Evolutionary conservation across 768 basidiomycete species (phyloP), one percentile per base, ranked within the genome.

Genomic region (Mycena filopes): DNA sequence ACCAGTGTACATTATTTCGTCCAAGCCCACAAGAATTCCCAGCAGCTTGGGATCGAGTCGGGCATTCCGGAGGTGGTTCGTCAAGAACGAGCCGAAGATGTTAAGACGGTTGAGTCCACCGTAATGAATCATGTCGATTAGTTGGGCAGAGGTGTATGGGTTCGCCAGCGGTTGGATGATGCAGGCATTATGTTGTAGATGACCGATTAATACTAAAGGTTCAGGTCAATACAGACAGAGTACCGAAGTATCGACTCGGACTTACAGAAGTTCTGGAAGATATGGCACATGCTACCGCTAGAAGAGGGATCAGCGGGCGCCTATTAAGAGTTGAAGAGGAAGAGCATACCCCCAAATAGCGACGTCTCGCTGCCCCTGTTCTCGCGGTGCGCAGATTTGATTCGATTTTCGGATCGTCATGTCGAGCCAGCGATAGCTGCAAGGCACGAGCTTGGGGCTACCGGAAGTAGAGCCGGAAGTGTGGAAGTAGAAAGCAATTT

Each of bases 241-340:
- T 68, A 74, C 72, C 60, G 71, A 36, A 61, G 60, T 56, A 58
- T 55, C 58, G 48, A 51, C 16, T 40, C 60, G 51, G 70, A 80
- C 89, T 81, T 77, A 91, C 90, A 88, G 83, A 88, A 91, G 43
- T 84, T 86, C 76, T 93, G 90, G 29, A 78, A 92, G 65, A 93
- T 93, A 77, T 93, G 92, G 73, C 89, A 92, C 90, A 93, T 90
- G 81, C 89, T 90, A 61, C 92, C 91, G 82, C 91, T 92, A 79
- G 58, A 70, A 74, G 65, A 51, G 70, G 68, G 63, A 67, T 78
- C 72, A 81, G 74, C 73, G 70, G 71, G 58, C 68, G 68, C 56
- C 56, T 63, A 70, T 43, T 38, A 50, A 45, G 43, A 65, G 57
- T 31, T 47, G 10, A 36, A 18, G 66, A 65, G 72, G 54, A 48